A percentile compares a stretch with the other conserved stretches of the same genome.
Conservation (phyloP, 2,329 filamentous ascomycete genomes). For the Dactylellina drechsleri region DNA sequence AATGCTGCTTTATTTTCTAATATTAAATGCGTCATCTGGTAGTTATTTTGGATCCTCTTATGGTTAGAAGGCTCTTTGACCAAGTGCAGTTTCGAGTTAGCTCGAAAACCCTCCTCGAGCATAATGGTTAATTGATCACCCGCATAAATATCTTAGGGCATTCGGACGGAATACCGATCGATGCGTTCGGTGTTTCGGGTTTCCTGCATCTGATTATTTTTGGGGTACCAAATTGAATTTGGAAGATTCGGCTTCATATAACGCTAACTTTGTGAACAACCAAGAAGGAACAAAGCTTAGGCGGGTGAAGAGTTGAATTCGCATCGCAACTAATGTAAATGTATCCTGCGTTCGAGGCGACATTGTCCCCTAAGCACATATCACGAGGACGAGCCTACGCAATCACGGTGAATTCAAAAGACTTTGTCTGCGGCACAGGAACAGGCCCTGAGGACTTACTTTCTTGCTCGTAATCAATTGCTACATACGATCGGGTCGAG, state of each 20-base stretch:
- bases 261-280: no score
- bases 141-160: slow-evolving; percentile 29
- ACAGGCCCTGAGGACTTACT: neutral
- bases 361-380: neutral
- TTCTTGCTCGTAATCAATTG: neutral
- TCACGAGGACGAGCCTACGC: neutral
- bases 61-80: slow-evolving; percentile 28
- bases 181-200: slow-evolving; percentile 51
- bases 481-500: neutral
- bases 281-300: no score
- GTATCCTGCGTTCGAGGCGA: neutral
- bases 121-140: slow-evolving; percentile 13
- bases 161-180: slow-evolving; percentile 30
- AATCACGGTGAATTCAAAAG: slow-evolving; percentile 1
- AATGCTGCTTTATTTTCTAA: slow-evolving; percentile 30
- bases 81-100: slow-evolving; percentile 28
- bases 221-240: slow-evolving; percentile 24
- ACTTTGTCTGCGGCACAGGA: neutral
- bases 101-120: slow-evolving; percentile 12
- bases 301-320: no score
- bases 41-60: slow-evolving; percentile 34
- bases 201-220: slow-evolving; percentile 50
- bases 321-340: neutral
- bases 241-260: slow-evolving; percentile 12
- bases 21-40: slow-evolving; percentile 51